Conservation (phyloP, 208 protist genomes). For the Novymonas esmeraldas region DNA sequence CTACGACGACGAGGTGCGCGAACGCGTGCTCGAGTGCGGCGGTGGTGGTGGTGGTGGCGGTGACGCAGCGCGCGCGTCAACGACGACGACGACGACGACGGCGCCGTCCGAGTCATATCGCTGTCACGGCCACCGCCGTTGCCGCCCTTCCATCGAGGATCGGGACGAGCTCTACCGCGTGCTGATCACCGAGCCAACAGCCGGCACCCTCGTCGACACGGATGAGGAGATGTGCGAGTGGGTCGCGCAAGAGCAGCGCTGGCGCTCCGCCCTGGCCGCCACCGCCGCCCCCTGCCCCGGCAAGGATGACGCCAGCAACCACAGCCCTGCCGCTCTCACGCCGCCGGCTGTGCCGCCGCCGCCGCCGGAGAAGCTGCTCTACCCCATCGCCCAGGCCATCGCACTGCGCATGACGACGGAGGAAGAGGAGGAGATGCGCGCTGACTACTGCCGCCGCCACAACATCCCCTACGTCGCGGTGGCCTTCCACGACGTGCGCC, state of each 20-base stretch:
- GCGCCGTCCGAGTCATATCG: not conserved
- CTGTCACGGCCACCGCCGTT: conserved; percentile 7
- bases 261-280: conserved; percentile 28
- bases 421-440: conserved; percentile 38
- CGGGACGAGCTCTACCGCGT: conserved; percentile 25
- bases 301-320: not conserved
- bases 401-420: conserved; percentile 36
- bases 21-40: conserved; percentile 14
- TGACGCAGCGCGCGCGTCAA: too few species aligned
- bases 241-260: conserved; percentile 31
- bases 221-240: conserved; percentile 43
- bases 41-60: too few species aligned
- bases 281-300: not conserved
- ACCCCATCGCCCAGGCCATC: conserved; percentile 39
- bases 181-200: conserved; percentile 25
- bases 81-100: not conserved
- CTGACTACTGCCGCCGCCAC: conserved; percentile 30
- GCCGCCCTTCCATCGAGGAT: conserved; percentile 33
- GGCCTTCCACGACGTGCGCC: conserved; percentile 14
- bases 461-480: conserved; percentile 28
- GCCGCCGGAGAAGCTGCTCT: conserved; percentile 24
- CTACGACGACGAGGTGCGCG: conserved; percentile 35
- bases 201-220: conserved; percentile 38
- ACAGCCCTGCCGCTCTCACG: not conserved
- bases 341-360: not conserved